These are phyloP conservation scores for Coemansia sp. DNA, from an alignment of 192 early-diverging fungal species.

Conservation along the genomic window DNA sequence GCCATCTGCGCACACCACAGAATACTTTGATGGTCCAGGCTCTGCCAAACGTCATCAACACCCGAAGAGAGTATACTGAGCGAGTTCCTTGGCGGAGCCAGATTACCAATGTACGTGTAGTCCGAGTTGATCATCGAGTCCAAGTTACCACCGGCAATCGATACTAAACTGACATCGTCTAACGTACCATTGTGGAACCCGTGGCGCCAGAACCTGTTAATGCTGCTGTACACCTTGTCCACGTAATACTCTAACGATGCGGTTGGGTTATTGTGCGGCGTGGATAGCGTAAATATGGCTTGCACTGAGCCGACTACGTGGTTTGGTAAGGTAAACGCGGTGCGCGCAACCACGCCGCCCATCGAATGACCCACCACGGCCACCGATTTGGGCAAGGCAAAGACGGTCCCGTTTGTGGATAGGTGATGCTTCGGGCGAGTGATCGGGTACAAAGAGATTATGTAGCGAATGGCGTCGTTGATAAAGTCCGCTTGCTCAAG, in stretches of 20 bases:
- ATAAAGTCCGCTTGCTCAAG: constrained; percentile 82
- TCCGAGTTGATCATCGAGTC: constrained; percentile 84
- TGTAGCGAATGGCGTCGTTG: constrained; percentile 74
- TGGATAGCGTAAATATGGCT: constrained; percentile 82
- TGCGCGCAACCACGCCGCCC: constrained; percentile 92
- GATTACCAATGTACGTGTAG: constrained; percentile 58
- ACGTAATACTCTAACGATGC: constrained; percentile 62
- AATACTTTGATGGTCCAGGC: constrained; percentile 79
- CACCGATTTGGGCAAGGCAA: constrained; percentile 63
- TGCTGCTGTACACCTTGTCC: constrained; percentile 56
- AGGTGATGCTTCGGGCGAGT: constrained; percentile 26
- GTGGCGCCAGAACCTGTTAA: constrained; percentile 69
- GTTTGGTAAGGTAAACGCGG: constrained; percentile 66
- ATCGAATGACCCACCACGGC: constrained; percentile 90
- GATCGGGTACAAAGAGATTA: constrained; percentile 64
- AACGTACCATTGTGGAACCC: constrained; percentile 44
- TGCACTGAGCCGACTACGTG: constrained; percentile 66
- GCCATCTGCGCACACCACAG: constrained; percentile 92
- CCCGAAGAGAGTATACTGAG: constrained; percentile 75
- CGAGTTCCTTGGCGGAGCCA: constrained; percentile 63
- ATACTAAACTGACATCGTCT: constrained; percentile 67
- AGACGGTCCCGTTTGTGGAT: constrained; percentile 14
- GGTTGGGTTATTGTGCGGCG: constrained; percentile 81
- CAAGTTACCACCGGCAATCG: constrained; percentile 84
- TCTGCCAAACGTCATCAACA: constrained; percentile 83